Evolutionary conservation across 1,284 basidiomycete genomes (phyloP), one percentile per base, ranked within the genome.

Genomic region (Meira miltonrushii): DNA sequence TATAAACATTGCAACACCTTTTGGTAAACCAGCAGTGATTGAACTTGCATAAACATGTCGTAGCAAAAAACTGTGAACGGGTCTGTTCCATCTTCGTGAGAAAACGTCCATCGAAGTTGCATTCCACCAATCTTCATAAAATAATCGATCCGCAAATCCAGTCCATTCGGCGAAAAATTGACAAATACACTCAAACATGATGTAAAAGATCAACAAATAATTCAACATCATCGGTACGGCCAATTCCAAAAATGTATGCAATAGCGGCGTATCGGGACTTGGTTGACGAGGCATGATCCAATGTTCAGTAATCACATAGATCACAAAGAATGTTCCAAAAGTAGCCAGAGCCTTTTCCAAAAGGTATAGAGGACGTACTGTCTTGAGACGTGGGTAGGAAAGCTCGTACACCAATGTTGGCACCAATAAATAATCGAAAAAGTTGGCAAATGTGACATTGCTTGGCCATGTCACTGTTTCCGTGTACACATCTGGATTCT

Each of bases 61-160:
- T 21, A 53, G 23, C 11, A 53, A 25, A 53, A 53, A 53, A 15
- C 38, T 53, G 23, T 53, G 50, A n/a, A 53, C 50, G 19, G 50
- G 50, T 19, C 50, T 66, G 62, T 78, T 78, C 75, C 75, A 78
- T 58, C 74, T 70, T 21, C 75, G 58, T 5, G 61, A 59, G 79
- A 95, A 98, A 78, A 96, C 91, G 74, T 96, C 95, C 88, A 90
- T 94, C 2, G 88, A 89, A 0, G 88, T 92, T 1, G 90, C 90
- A 80, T 97, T 98, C 94, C 94, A 97, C 77, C 92, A 96, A 77
- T 96, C 93, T 79, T 92, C 89, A 79, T 97, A 98, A 79, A 97
- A 97, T 69, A 92, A 89, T 44, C 94, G 84, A 78, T 98, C 94
- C 25, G 92, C 92, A 75, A 97, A 98, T 75, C 86, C 88, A 1